Percentiles rank a stretch among this genome's conserved stretches.
These are phyloP conservation scores for Avena atlantica DNA, from an alignment of 176 grass and related monocot genomes.

Conservation along the genomic window DNA sequence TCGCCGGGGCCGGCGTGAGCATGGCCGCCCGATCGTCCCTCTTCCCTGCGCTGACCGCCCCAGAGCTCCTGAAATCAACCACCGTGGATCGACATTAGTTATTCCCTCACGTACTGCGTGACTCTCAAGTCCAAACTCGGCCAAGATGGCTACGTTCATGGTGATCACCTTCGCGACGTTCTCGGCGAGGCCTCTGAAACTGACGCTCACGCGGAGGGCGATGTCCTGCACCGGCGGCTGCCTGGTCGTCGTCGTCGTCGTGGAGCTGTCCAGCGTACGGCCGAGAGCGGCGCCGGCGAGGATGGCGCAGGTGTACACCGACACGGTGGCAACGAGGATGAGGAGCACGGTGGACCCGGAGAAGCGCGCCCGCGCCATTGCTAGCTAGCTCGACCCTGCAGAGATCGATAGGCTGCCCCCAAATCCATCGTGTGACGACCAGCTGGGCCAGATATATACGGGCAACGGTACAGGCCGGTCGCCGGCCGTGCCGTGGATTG, in stretches of 20 bases:
- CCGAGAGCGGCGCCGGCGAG: neutral
- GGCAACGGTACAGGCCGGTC: neutral
- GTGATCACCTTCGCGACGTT: conserved; percentile 9
- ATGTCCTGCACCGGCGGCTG: neutral
- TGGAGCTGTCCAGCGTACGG: neutral
- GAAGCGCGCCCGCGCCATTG: no score
- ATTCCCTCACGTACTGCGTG: neutral
- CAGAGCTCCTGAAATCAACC: conserved; percentile 7
- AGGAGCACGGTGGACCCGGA: no score
- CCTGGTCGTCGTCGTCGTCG: neutral
- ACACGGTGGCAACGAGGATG: no score
- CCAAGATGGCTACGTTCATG: neutral
- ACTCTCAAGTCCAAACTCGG: neutral
- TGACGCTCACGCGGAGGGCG: neutral
- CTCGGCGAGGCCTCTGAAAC: neutral
- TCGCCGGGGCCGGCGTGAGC: neutral
- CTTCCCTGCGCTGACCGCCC: neutral
- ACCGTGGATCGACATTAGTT: neutral
- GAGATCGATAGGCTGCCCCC: no score
- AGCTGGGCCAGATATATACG: neutral
- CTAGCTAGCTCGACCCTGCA: no score
- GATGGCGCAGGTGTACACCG: no score
- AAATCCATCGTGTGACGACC: no score
- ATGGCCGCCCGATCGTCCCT: neutral
- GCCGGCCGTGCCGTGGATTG: neutral